These are phyloP conservation scores for Polygonum aviculare DNA, from an alignment of 148 eudicot genomes.

Conservation along the genomic window DNA sequence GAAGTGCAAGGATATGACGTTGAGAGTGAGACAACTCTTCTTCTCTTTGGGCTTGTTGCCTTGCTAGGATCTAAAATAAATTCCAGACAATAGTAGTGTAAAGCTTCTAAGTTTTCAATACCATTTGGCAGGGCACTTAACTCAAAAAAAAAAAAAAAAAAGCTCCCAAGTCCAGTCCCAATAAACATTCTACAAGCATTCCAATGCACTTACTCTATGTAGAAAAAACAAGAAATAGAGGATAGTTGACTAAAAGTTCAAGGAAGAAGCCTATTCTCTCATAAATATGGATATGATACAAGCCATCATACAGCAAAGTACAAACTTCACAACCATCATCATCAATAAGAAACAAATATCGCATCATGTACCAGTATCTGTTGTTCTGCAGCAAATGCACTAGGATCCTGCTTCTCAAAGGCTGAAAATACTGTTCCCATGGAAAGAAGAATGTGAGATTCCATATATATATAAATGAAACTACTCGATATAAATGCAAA, in stretches of 20 bases:
- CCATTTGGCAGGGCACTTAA: neutral
- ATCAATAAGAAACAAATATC: neutral
- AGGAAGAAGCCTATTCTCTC: neutral
- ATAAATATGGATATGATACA: neutral
- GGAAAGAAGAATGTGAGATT: neutral
- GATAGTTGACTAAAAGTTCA: neutral
- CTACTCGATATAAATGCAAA: neutral
- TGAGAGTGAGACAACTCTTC: constrained; percentile 97
- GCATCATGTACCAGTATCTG: constrained; percentile 69
- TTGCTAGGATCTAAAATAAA: constrained; percentile 69
- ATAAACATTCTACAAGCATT: neutral
- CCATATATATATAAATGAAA: neutral
- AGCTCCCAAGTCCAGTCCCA: neutral
- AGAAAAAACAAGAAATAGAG: neutral
- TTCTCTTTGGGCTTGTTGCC: constrained; percentile 99
- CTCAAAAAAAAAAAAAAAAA: neutral
- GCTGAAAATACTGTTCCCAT: constrained; percentile 26
- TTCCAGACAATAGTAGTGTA: neutral
- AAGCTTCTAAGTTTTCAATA: neutral
- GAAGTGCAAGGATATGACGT: constrained; percentile 97
- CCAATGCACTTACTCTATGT: neutral
- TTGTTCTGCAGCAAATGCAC: constrained; percentile 72
- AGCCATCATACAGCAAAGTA: neutral
- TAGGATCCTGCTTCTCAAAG: constrained; percentile 51
- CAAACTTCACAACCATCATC: neutral